phyloP scores from a whole-genome alignment of 23 red algal genomes.

The Cyanidium caldarium region DNA sequence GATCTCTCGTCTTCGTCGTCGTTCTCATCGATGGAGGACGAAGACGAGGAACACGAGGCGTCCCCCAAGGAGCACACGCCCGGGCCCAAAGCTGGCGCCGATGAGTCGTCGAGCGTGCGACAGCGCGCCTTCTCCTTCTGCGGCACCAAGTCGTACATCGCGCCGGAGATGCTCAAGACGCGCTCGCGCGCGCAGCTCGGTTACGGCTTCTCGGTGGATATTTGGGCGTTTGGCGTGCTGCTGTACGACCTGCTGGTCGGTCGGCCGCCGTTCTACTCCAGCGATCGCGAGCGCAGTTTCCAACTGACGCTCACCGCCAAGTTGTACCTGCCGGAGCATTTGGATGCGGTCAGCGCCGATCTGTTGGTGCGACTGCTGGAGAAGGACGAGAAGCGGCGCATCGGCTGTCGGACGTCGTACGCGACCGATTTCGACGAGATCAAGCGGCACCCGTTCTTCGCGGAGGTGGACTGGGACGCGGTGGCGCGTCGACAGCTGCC shows the following conservation, averaged over 20 bases:
- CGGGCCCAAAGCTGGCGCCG: not conserved
- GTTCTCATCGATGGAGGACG: not conserved
- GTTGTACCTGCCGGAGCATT: not conserved
- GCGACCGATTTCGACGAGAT: conserved; percentile 19
- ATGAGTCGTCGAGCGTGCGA: not conserved
- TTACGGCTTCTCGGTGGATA: conserved; percentile 68
- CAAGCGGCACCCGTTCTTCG: conserved; percentile 24
- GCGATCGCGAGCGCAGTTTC: conserved; percentile 13
- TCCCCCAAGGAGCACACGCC: not conserved
- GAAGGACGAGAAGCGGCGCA: not conserved
- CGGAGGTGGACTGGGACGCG: not conserved
- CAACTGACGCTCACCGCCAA: not conserved
- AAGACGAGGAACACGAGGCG: not conserved
- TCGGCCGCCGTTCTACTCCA: conserved; percentile 18
- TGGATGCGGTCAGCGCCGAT: not conserved
- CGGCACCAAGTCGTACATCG: conserved; percentile 60
- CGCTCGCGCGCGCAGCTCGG: conserved; percentile 8
- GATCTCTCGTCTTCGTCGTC: conserved; percentile 1
- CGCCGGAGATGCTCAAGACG: conserved; percentile 64
- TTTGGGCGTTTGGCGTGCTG: conserved; percentile 59
- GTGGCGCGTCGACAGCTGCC: not conserved
- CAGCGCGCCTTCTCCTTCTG: conserved; percentile 59
- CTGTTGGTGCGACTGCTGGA: not conserved
- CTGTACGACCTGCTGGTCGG: conserved; percentile 51
- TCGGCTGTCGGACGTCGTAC: conserved; percentile 1